phyloP scores from a whole-genome alignment of 371 early-diverging fungal species.

The Choanephora cucurbitarum region DNA sequence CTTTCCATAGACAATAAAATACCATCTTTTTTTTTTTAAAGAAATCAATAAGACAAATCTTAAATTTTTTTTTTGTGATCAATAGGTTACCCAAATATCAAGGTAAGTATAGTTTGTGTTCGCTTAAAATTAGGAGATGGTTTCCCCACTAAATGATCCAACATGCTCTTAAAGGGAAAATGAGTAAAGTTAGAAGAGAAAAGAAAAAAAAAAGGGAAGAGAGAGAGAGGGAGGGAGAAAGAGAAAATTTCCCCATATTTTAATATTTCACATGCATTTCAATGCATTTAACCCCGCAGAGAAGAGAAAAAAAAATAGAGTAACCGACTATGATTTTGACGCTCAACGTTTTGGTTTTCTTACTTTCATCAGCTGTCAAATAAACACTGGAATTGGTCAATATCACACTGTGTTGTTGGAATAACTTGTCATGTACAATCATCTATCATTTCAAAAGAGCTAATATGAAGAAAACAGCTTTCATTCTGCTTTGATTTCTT shows the following conservation, averaged over 20 bases:
- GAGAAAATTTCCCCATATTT: neutral
- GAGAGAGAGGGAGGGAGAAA: neutral
- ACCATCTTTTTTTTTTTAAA: conserved; percentile 25
- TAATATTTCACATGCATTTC: neutral
- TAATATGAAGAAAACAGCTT: too few species aligned
- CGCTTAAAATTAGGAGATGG: conserved; percentile 93
- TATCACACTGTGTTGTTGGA: too few species aligned
- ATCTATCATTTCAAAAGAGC: too few species aligned
- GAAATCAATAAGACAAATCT: conserved; percentile 4
- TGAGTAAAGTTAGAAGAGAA: too few species aligned
- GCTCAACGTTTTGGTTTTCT: too few species aligned
- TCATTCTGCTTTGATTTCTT: too few species aligned
- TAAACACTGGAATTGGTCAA: too few species aligned
- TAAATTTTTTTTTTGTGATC: too few species aligned
- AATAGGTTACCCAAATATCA: conserved; percentile 57
- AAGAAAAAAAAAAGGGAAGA: neutral
- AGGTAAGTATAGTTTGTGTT: conserved; percentile 69
- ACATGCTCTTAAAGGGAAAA: conserved; percentile 52
- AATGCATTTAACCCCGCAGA: neutral
- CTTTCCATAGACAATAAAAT: conserved; percentile 41
- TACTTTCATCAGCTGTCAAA: too few species aligned
- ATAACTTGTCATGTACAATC: too few species aligned
- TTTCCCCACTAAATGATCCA: conserved; percentile 90
- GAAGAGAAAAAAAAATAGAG: neutral
- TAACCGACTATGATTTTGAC: too few species aligned